phyloP scores from a whole-genome alignment of 257 asterid species.

The Datura wrightii region DNA sequence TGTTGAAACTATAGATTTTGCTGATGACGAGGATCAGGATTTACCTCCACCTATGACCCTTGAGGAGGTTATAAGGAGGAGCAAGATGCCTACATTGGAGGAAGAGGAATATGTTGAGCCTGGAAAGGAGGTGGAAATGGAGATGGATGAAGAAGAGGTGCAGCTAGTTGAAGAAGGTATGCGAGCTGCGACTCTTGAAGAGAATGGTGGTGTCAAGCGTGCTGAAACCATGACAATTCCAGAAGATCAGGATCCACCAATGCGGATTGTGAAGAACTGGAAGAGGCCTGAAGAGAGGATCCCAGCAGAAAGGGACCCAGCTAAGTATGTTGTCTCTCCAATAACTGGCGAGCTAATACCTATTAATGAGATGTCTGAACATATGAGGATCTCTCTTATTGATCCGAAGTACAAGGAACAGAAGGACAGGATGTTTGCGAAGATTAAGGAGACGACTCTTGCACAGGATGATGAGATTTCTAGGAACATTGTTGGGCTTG shows the following conservation, averaged over 20 bases:
- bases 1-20: conserved; percentile 91
- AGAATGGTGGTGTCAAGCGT: conserved; percentile 55
- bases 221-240: conserved; percentile 49
- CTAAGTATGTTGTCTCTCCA: conserved; percentile 80
- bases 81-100: conserved; percentile 75
- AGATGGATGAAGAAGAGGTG: conserved; percentile 98
- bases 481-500: conserved; percentile 91
- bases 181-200: conserved; percentile 84
- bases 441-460: conserved; percentile 89
- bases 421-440: conserved; percentile 97
- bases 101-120: conserved; percentile 83
- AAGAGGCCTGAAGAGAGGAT: conserved; percentile 93
- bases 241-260: conserved; percentile 82
- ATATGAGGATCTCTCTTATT: conserved; percentile 93
- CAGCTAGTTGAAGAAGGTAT: conserved; percentile 94
- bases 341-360: conserved; percentile 88
- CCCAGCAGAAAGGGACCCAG: conserved; percentile 83
- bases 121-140: conserved; percentile 95
- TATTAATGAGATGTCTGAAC: conserved; percentile 92
- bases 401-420: conserved; percentile 96
- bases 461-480: conserved; percentile 96
- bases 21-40: conserved; percentile 94
- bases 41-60: conserved; percentile 96
- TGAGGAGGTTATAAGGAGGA: conserved; percentile 94
- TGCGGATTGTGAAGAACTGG: conserved; percentile 95